Evolutionary conservation across 208 protist species (phyloP).

Genomic region (Trypanosomatidae sp.): DNA sequence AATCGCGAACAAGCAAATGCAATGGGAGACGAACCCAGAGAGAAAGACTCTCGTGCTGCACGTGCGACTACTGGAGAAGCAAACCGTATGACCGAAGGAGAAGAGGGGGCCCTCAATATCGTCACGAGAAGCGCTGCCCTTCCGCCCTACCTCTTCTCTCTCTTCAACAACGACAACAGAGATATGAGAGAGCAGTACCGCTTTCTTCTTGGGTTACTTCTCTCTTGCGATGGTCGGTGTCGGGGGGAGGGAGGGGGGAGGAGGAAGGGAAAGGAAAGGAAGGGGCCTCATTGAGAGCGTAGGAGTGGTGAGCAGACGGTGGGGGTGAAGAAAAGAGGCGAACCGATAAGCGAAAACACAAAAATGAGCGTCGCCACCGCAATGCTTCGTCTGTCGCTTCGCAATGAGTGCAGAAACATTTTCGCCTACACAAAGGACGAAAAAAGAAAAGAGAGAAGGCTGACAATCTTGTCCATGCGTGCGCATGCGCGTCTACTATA

Average conservation of each 20-base stretch:
- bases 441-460: not conserved
- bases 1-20: not conserved
- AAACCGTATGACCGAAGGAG: not conserved
- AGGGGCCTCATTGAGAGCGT: not conserved
- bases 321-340: not conserved
- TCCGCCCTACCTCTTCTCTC: not conserved
- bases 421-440: not conserved
- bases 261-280: not conserved
- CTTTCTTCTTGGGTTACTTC: not conserved
- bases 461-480: too few species aligned
- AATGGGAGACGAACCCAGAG: too few species aligned
- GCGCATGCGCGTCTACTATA: not conserved
- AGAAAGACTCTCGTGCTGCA: not conserved
- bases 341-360: not conserved
- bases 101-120: not conserved
- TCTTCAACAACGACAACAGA: not conserved
- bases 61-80: not conserved
- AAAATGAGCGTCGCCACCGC: not conserved
- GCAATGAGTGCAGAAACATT: not conserved
- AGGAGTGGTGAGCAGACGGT: not conserved
- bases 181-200: not conserved
- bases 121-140: not conserved
- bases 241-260: not conserved
- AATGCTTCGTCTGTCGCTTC: not conserved
- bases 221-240: not conserved